phyloP scores from a whole-genome alignment of 2,329 filamentous ascomycete species.

The Cladosporium sp. region DNA sequence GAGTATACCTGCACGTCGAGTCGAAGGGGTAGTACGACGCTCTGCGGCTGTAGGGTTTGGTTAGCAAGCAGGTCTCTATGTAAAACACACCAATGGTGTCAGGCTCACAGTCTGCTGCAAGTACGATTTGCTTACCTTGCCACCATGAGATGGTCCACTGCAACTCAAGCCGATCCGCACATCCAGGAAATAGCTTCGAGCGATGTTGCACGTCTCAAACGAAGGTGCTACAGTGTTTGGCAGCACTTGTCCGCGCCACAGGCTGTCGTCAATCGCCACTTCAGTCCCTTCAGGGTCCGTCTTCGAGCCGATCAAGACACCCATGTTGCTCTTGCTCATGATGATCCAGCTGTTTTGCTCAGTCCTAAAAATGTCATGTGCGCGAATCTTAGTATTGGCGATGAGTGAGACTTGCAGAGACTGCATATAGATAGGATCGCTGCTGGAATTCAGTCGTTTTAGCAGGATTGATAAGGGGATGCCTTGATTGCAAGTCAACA shows the following conservation, averaged over 20 bases:
- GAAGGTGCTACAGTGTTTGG: conserved; percentile 85
- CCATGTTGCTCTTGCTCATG: conserved; percentile 68
- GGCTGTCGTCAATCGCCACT: conserved; percentile 51
- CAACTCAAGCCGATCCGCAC: conserved; percentile 76
- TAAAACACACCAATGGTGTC: not conserved
- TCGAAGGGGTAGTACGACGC: conserved; percentile 74
- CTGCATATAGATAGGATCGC: conserved; percentile 71
- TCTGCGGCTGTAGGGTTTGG: conserved; percentile 50
- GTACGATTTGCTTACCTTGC: conserved; percentile 44
- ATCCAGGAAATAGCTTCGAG: conserved; percentile 79
- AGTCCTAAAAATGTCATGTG: conserved; percentile 69
- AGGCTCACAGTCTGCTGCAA: conserved; percentile 27
- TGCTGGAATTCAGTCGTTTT: conserved; percentile 70
- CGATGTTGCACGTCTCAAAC: conserved; percentile 86
- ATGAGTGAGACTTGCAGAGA: conserved; percentile 81
- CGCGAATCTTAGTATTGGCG: conserved; percentile 75
- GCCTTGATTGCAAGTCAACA: conserved; percentile 85
- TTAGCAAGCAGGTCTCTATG: not conserved
- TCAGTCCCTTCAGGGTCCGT: conserved; percentile 59
- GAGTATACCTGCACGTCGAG: conserved; percentile 82
- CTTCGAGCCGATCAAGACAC: conserved; percentile 63
- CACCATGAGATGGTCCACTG: conserved; percentile 48
- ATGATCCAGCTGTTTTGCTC: conserved; percentile 77
- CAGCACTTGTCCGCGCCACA: conserved; percentile 72
- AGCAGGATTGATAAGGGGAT: conserved; percentile 78